Percentiles rank a stretch among this genome's conserved stretches.
Conservation (phyloP, 108 stramenopile species). For the Phaeodactylum tricornutum region DNA sequence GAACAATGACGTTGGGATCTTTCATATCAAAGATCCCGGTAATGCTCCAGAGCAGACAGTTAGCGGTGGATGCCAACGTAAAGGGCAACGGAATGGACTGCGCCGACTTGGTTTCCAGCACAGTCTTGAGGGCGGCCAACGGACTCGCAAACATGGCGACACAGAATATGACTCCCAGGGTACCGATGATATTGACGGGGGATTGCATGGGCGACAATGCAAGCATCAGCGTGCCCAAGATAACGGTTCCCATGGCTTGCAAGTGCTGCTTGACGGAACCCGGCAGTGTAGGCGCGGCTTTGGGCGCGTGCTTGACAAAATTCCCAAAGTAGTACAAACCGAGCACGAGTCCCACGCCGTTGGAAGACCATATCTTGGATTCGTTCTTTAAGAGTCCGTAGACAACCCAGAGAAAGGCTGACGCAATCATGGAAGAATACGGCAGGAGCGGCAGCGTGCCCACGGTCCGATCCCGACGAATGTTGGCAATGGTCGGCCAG, state of each 20-base stretch:
- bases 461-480: conserved; percentile 35
- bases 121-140: conserved; percentile 48
- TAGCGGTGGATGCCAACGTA: conserved; percentile 56
- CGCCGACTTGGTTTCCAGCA: conserved; percentile 56
- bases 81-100: conserved; percentile 75
- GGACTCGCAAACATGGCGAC: conserved; percentile 63
- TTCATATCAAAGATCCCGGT: conserved; percentile 51
- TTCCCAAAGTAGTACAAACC: conserved; percentile 42
- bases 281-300: conserved; percentile 23
- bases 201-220: conserved; percentile 7
- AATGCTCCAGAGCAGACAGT: conserved; percentile 62
- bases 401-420: conserved; percentile 29
- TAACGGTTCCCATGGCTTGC: conserved; percentile 10
- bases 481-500: conserved; percentile 50
- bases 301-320: conserved; percentile 17
- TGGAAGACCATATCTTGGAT: conserved; percentile 35
- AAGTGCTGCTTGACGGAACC: conserved; percentile 28
- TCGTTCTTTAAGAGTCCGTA: conserved; percentile 48
- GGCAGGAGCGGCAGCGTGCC: conserved; percentile 62
- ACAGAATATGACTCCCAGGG: conserved; percentile 35
- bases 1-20: conserved; percentile 70
- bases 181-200: conserved; percentile 25
- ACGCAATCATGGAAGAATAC: conserved; percentile 58
- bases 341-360: conserved; percentile 37
- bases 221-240: background rate